Percentiles rank a stretch among this genome's conserved stretches.
Conservation (phyloP, 139 green algal species). For the Astrephomene gubernaculifera region DNA sequence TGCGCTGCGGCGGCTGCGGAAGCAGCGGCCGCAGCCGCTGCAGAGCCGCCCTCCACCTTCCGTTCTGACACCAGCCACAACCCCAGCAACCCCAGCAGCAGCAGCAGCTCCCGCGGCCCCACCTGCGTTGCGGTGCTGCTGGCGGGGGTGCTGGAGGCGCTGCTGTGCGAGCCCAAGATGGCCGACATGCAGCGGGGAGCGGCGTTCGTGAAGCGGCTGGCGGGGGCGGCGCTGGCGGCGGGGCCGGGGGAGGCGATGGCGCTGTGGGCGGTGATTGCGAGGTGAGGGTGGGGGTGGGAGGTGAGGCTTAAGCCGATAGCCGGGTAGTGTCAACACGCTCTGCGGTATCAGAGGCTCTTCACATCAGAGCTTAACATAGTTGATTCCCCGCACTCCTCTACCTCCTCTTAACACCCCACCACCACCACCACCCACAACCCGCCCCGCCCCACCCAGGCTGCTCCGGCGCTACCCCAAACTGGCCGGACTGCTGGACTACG, state of each 20-base stretch:
- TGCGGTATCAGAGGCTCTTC: too few species aligned
- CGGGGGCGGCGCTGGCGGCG: conserved; percentile 15
- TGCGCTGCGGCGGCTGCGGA: not conserved
- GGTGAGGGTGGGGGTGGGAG: conserved; percentile 8
- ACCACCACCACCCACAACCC: too few species aligned
- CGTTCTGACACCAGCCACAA: too few species aligned
- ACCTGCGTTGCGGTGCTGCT: conserved; percentile 41
- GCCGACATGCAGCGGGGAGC: conserved; percentile 60
- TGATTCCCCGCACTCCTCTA: too few species aligned
- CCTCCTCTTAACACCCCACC: too few species aligned
- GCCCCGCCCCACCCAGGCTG: conserved; percentile 42
- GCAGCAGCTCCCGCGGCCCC: not conserved
- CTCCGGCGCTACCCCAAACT: conserved; percentile 70
- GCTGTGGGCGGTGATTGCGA: conserved; percentile 26
- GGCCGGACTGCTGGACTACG: conserved; percentile 75
- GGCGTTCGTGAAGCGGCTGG: conserved; percentile 47
- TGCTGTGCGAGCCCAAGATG: conserved; percentile 61
- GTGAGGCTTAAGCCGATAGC: not conserved
- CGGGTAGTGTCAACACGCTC: too few species aligned
- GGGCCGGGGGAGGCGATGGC: conserved; percentile 42
- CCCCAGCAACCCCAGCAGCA: conserved; percentile 2
- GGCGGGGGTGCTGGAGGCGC: conserved; percentile 45
- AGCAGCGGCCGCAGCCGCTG: conserved; percentile 10
- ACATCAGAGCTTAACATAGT: too few species aligned
- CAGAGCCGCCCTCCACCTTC: not conserved